Conservation (phyloP, 768 basidiomycete species). For the Clitopilus passeckerianus region DNA sequence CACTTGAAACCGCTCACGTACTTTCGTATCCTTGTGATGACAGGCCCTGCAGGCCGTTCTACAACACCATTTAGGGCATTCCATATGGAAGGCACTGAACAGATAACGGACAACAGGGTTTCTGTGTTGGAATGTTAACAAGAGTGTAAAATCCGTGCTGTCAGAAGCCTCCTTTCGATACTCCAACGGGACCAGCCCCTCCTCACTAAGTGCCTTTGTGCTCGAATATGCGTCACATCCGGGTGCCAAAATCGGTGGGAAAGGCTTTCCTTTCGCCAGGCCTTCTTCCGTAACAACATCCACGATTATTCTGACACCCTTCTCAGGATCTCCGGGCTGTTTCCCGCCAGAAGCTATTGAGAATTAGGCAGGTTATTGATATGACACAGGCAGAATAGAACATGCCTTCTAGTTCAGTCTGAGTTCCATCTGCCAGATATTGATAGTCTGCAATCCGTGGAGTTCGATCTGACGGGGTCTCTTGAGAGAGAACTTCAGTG, state of each 20-base stretch:
- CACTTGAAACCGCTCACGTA: no score
- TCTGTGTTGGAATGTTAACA: no score
- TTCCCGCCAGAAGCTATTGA: constrained; percentile 25
- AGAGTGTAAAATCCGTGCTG: not conserved
- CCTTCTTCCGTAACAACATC: constrained; percentile 28
- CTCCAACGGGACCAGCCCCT: constrained; percentile 15
- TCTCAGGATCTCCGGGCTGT: constrained; percentile 31
- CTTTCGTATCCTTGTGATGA: no score
- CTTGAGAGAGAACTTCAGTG: constrained; percentile 23
- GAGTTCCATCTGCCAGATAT: constrained; percentile 14
- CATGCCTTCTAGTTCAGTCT: constrained; percentile 21
- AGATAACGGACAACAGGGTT: no score
- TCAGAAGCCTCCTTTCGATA: constrained; percentile 16
- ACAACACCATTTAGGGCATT: no score
- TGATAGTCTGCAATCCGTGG: constrained; percentile 27
- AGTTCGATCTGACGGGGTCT: constrained; percentile 16
- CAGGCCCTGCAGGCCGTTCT: no score
- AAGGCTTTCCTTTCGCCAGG: constrained; percentile 20
- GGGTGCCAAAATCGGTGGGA: constrained; percentile 20
- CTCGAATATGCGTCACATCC: constrained; percentile 24
- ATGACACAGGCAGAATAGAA: no score
- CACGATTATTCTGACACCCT: constrained; percentile 26
- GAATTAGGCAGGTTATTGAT: not conserved
- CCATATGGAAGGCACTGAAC: no score
- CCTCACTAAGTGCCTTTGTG: constrained; percentile 14